These are phyloP conservation scores for Clitopilus hobsonii DNA, from an alignment of 768 basidiomycete species.

Conservation along the genomic window DNA sequence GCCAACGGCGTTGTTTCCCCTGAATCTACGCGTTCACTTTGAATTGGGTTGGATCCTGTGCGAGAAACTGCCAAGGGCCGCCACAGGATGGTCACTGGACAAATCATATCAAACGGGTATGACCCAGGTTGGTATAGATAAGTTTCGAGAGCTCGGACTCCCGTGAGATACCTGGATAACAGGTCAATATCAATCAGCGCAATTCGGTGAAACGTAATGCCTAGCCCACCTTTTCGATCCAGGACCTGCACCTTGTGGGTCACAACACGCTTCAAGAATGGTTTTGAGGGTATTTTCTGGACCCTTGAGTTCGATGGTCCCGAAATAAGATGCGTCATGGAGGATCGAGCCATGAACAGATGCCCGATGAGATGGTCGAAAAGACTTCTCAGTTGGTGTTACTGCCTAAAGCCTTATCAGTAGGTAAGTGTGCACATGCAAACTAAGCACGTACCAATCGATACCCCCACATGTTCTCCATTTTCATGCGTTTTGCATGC, in stretches of 20 bases:
- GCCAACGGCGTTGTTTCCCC: too few relatives aligned
- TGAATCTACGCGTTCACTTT: too few relatives aligned
- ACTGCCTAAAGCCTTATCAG: constrained; percentile 49
- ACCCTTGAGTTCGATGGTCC: constrained; percentile 71
- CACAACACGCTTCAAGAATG: constrained; percentile 53
- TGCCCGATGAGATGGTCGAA: constrained; percentile 88
- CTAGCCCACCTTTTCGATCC: constrained; percentile 53
- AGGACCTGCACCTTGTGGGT: constrained; percentile 59
- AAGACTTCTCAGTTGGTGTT: constrained; percentile 88
- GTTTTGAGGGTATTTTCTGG: constrained; percentile 47
- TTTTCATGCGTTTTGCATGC: constrained; percentile 96
- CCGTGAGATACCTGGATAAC: constrained; percentile 51
- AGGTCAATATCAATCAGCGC: neutral
- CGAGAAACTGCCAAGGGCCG: too few relatives aligned
- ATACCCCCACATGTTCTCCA: constrained; percentile 92
- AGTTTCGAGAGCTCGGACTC: constrained; percentile 62
- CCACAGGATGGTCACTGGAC: constrained; percentile 76
- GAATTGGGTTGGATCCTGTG: too few relatives aligned
- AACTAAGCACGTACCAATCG: constrained; percentile 43
- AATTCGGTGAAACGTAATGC: neutral
- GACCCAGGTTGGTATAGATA: constrained; percentile 54
- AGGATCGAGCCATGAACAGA: constrained; percentile 80
- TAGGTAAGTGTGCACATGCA: neutral
- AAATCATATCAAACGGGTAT: constrained; percentile 71
- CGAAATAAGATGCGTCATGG: constrained; percentile 87